phyloP scores from a whole-genome alignment of 2,329 filamentous ascomycete genomes.

The Microthyrium microscopicum region DNA sequence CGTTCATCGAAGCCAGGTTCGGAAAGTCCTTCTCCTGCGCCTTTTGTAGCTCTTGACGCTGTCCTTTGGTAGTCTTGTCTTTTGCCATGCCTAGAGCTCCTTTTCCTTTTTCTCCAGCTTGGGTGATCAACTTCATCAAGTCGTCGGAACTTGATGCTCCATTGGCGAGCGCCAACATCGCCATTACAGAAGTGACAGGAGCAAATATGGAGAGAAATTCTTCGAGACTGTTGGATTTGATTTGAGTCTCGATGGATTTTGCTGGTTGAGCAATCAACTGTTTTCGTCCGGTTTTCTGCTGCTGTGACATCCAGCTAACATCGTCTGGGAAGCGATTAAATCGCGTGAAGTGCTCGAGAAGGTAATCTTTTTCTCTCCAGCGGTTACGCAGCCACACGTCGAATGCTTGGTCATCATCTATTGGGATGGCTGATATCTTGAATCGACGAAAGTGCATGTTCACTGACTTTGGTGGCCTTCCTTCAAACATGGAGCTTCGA shows the following conservation, averaged over 20 bases:
- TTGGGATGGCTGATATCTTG: constrained; percentile 60
- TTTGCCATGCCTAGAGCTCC: not conserved
- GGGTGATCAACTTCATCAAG: constrained; percentile 4
- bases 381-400: constrained; percentile 70
- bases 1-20: not conserved
- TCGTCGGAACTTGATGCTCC: constrained; percentile 11
- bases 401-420: constrained; percentile 57
- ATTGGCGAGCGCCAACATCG: constrained; percentile 29
- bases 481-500: constrained; percentile 72
- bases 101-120: constrained; percentile 4
- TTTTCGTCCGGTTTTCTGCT: constrained; percentile 1
- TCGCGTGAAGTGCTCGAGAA: constrained; percentile 62
- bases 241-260: constrained; percentile 30
- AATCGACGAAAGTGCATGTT: constrained; percentile 96
- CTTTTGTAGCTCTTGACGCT: not conserved
- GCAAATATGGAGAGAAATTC: constrained; percentile 36
- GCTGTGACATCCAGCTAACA: constrained; percentile 17
- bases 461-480: constrained; percentile 79
- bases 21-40: not conserved
- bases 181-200: constrained; percentile 32
- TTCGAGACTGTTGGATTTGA: constrained; percentile 32
- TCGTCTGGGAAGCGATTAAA: constrained; percentile 69
- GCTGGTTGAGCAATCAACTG: constrained; percentile 15
- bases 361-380: constrained; percentile 83
- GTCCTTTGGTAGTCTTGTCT: constrained; percentile 1